A percentile compares a stretch with the other conserved stretches of the same genome.
Conservation (phyloP, 805 yeast species). For the Vanderwaltozyma tropicalis region DNA sequence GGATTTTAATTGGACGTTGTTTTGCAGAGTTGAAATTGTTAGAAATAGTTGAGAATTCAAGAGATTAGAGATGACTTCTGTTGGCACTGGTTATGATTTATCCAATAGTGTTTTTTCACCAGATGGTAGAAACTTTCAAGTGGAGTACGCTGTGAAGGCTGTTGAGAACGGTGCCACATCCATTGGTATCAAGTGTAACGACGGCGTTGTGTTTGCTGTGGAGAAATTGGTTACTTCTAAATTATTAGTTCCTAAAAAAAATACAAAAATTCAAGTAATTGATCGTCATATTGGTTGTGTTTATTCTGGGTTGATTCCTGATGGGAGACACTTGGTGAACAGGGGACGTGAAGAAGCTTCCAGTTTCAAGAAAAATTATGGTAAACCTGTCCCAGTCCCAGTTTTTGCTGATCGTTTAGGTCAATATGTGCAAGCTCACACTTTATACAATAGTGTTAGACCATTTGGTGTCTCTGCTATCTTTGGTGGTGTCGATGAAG, state of each 20-base stretch:
- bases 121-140: conserved; percentile 94
- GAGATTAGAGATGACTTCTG: conserved; percentile 72
- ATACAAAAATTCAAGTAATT: conserved; percentile 82
- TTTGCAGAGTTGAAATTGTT: too few species aligned
- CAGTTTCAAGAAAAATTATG: conserved; percentile 65
- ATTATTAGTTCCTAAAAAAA: conserved; percentile 77
- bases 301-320: conserved; percentile 91
- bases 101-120: conserved; percentile 86
- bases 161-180: conserved; percentile 97
- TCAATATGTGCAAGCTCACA: conserved; percentile 86
- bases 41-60: too few species aligned
- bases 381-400: conserved; percentile 66
- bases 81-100: conserved; percentile 98
- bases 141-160: conserved; percentile 94
- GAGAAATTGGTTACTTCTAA: conserved; percentile 85
- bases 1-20: background rate
- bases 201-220: conserved; percentile 95
- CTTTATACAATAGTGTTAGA: conserved; percentile 92
- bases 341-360: conserved; percentile 89
- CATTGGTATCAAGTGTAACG: conserved; percentile 81
- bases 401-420: conserved; percentile 82
- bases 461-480: conserved; percentile 94
- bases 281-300: conserved; percentile 92
- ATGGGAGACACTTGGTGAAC: conserved; percentile 86
- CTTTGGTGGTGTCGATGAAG: conserved; percentile 84